A percentile compares a stretch with the other conserved stretches of the same genome.
phyloP scores from a whole-genome alignment of 2,329 filamentous ascomycete species.

The Nothophaeocryptopus gaeumannii region DNA sequence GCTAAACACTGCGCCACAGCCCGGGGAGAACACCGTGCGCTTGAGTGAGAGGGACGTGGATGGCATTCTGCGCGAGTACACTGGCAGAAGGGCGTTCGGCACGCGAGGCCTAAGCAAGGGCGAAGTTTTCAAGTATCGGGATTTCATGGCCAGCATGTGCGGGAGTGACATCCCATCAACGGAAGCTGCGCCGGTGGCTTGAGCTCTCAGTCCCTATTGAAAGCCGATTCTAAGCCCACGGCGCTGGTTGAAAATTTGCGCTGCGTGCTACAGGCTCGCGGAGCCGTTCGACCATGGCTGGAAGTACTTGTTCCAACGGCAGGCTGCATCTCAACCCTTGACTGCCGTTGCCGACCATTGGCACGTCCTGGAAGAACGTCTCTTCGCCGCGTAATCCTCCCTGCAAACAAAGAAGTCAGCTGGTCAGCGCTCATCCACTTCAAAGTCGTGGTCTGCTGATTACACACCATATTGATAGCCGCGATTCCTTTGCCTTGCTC shows the following conservation, averaged over 20 bases:
- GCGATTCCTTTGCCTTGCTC: slow-evolving; percentile 82
- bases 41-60: slow-evolving; percentile 76
- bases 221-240: slow-evolving; percentile 13
- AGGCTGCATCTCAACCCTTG: slow-evolving; percentile 42
- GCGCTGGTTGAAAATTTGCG: slow-evolving; percentile 16
- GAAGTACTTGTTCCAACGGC: slow-evolving; percentile 41
- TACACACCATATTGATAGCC: slow-evolving; percentile 66
- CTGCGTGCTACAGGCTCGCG: background rate
- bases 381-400: slow-evolving; percentile 77
- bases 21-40: slow-evolving; percentile 54
- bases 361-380: slow-evolving; percentile 60
- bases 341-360: slow-evolving; percentile 40
- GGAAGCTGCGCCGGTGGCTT: slow-evolving; percentile 17
- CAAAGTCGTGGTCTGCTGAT: slow-evolving; percentile 31
- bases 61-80: slow-evolving; percentile 81
- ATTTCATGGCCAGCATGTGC: slow-evolving; percentile 67
- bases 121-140: slow-evolving; percentile 90
- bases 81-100: slow-evolving; percentile 76
- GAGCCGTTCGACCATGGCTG: slow-evolving; percentile 33
- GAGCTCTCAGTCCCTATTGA: background rate
- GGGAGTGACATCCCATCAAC: slow-evolving; percentile 25
- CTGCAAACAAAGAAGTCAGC: background rate
- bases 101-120: slow-evolving; percentile 59
- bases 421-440: no score
- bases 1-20: slow-evolving; percentile 75